These are phyloP conservation scores for Suillus spraguei DNA, from an alignment of 768 basidiomycete genomes.

Conservation along the genomic window DNA sequence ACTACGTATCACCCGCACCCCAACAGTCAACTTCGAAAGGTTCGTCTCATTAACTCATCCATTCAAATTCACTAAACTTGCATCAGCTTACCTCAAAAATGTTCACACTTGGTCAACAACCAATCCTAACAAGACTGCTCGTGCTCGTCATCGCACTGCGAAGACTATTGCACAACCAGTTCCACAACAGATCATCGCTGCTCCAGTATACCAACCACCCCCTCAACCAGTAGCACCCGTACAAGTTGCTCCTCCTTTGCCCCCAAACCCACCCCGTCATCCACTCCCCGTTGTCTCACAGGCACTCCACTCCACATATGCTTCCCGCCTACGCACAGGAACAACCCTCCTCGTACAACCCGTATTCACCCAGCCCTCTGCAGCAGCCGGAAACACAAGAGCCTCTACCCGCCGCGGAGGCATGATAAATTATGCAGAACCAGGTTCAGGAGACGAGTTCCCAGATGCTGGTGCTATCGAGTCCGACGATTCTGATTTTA, in stretches of 20 bases:
- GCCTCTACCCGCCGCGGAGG: constrained; percentile 60
- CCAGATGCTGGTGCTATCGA: constrained; percentile 82
- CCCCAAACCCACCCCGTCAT: constrained; percentile 53
- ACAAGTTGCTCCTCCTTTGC: constrained; percentile 31
- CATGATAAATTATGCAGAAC: constrained; percentile 86
- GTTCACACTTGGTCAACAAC: constrained; percentile 69
- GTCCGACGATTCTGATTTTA: constrained; percentile 83
- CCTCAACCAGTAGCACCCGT: constrained; percentile 27
- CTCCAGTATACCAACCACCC: constrained; percentile 40
- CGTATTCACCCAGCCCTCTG: constrained; percentile 48
- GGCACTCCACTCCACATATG: constrained; percentile 79
- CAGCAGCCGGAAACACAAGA: constrained; percentile 38
- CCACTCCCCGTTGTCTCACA: constrained; percentile 67
- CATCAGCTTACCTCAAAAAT: constrained; percentile 65
- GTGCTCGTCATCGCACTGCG: constrained; percentile 39
- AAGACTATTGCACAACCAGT: constrained; percentile 44
- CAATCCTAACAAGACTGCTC: constrained; percentile 49
- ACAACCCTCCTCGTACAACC: constrained; percentile 91
- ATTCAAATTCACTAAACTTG: constrained; percentile 7
- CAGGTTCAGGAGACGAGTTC: constrained; percentile 80
- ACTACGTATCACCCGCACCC: constrained; percentile 34
- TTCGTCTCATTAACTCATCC: constrained; percentile 12
- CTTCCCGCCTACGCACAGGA: constrained; percentile 90
- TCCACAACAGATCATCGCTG: constrained; percentile 36
- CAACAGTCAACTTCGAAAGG: constrained; percentile 33